Base-by-base conservation (phyloP, 1,139 yeast genomes). In the Protomyces inouyei region DNA sequence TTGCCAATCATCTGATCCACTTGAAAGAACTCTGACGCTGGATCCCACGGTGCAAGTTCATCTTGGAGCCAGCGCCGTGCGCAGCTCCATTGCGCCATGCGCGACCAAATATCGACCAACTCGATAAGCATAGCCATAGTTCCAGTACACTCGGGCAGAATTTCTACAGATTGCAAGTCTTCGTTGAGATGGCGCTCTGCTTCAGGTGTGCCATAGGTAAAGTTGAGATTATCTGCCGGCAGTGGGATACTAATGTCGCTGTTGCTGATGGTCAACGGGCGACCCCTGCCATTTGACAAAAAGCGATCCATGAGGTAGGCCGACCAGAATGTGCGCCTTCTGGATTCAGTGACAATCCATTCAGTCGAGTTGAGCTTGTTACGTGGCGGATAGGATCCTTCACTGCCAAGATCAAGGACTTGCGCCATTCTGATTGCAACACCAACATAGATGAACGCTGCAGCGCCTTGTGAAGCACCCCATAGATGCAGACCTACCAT, bases 71-170 rank as follows among this genome's bases (percentile, higher is more conserved):
- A 59, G 12, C 57, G 57, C 28, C 63, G 28, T 12, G 63, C 45
- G 32, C 63, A 59, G 12, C 52, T 38, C 63, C 63, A 59, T 38
- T 59, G 53, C 38, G 63, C 63, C 63, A 59, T 59, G 14, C 63
- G 56, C 16, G 52, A 38, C 63, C 63, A 59, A 18, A 59, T 21
- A 32, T 59, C 63, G 16, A 59, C 63, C 16, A 59, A 37, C 36
- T 59, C 63, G n/a, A 59, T 45, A 52, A 59, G 43, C 32, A 38
- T 38, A n/a, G 63, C 63, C 63, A 59, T 52, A n/a, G 63, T 59
- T 23, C 63, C 63, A 16, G 63, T 59, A 10, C 63, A 59, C 43
- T 59, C 63, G 8, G 63, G 63, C 23, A 59, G 43, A 10, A 43
- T 21, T 10, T 43, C 48, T 6, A 52, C 52, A 16, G 56, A 38